These are phyloP conservation scores for Phaffia rhodozyma DNA, from an alignment of 1,284 basidiomycete species.

Conservation along the genomic window DNA sequence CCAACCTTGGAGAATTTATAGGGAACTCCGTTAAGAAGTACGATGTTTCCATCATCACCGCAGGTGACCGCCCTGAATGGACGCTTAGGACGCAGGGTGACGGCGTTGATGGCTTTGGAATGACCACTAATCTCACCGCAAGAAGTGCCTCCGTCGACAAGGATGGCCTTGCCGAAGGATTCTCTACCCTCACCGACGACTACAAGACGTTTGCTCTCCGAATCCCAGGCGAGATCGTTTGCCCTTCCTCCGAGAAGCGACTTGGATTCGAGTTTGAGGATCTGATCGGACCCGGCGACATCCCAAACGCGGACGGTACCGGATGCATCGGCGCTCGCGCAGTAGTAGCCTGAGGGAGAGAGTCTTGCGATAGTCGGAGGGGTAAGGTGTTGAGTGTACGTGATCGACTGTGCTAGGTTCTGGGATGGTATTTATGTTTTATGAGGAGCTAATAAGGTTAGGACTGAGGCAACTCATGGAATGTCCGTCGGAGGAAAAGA, in stretches of 20 bases:
- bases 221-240: constrained; percentile 93
- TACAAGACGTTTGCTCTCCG: constrained; percentile 88
- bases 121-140: constrained; percentile 92
- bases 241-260: constrained; percentile 63
- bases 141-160: constrained; percentile 74
- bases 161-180: constrained; percentile 77
- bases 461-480: constrained; percentile 8
- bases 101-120: constrained; percentile 81
- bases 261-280: constrained; percentile 71
- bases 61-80: constrained; percentile 85
- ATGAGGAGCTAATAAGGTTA: constrained; percentile 11
- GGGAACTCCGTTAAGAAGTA: constrained; percentile 65
- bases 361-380: constrained; percentile 79
- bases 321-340: constrained; percentile 70
- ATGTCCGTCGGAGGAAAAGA: not conserved
- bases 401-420: constrained; percentile 48
- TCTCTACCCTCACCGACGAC: constrained; percentile 92
- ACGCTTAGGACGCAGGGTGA: constrained; percentile 76
- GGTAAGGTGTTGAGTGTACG: constrained; percentile 70
- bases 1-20: constrained; percentile 76
- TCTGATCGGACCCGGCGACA: constrained; percentile 65
- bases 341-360: constrained; percentile 90
- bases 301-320: constrained; percentile 92
- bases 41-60: constrained; percentile 68
- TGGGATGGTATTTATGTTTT: constrained; percentile 25